phyloP scores from a whole-genome alignment of 108 stramenopile species.

The Pseudonitzschia delicatissima region DNA sequence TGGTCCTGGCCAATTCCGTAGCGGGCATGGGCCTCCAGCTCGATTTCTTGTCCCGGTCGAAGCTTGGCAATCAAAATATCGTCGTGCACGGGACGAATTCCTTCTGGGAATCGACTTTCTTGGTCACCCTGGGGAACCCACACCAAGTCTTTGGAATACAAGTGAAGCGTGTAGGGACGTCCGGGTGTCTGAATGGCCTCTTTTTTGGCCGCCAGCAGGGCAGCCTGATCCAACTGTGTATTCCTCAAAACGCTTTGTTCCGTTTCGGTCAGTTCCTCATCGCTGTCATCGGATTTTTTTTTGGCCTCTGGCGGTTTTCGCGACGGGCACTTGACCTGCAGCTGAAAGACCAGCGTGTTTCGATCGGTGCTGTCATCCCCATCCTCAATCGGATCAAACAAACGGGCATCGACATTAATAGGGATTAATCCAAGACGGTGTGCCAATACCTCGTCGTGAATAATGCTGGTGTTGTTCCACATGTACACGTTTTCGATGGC shows the following conservation, averaged over 20 bases:
- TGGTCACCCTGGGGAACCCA: constrained; percentile 96
- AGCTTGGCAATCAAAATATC: constrained; percentile 97
- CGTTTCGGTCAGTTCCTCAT: constrained; percentile 23
- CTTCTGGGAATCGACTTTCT: constrained; percentile 55
- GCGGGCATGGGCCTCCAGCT: constrained; percentile 85
- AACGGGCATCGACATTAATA: constrained; percentile 70
- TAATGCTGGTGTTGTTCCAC: constrained; percentile 86
- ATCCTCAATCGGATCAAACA: constrained; percentile 63
- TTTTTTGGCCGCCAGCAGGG: constrained; percentile 31
- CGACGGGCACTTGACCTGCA: constrained; percentile 68
- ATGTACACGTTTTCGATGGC: constrained; percentile 93
- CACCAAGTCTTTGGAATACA: constrained; percentile 73
- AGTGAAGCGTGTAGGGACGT: constrained; percentile 82
- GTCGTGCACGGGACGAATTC: constrained; percentile 70
- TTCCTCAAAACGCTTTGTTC: constrained; percentile 35
- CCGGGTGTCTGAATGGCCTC: constrained; percentile 64
- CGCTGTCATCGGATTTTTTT: constrained; percentile 24
- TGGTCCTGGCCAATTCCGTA: constrained; percentile 94
- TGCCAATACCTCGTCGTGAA: constrained; percentile 95
- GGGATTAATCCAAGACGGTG: constrained; percentile 96
- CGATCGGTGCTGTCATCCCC: constrained; percentile 78
- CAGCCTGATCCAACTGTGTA: constrained; percentile 41
- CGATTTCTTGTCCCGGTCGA: constrained; percentile 92
- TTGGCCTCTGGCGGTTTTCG: constrained; percentile 22
- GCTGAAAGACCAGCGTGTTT: constrained; percentile 89